Evolutionary conservation across 208 protist species (phyloP).

Genomic region (Tritrichomonas foetus): DNA sequence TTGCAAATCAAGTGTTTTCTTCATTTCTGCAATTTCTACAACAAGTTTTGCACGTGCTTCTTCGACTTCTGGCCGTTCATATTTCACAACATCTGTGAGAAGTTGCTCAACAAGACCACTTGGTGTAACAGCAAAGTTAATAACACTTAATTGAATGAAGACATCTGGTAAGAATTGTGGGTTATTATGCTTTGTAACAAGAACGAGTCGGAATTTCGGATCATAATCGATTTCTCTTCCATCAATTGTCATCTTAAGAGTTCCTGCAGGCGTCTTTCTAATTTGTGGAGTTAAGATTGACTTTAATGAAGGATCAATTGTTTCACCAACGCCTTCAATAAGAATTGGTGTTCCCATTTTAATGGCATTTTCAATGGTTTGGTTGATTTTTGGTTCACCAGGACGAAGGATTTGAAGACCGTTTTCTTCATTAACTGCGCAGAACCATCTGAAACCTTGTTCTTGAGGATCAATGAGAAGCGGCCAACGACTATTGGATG

Average conservation of each 20-base stretch:
- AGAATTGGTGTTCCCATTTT: slow-evolving; percentile 77
- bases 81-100: slow-evolving; percentile 59
- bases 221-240: slow-evolving; percentile 69
- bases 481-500: slow-evolving; percentile 49
- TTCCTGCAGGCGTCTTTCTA: slow-evolving; percentile 47
- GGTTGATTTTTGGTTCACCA: slow-evolving; percentile 73
- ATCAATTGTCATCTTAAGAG: slow-evolving; percentile 61
- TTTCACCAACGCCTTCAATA: slow-evolving; percentile 83
- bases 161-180: slow-evolving; percentile 68
- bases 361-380: slow-evolving; percentile 78
- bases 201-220: slow-evolving; percentile 63
- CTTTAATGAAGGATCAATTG: slow-evolving; percentile 79
- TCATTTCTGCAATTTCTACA: slow-evolving; percentile 79
- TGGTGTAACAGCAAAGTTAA: slow-evolving; percentile 72
- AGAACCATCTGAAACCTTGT: slow-evolving; percentile 59
- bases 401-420: slow-evolving; percentile 15
- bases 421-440: slow-evolving; percentile 42
- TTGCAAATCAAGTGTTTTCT: slow-evolving; percentile 79
- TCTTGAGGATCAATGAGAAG: slow-evolving; percentile 62
- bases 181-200: slow-evolving; percentile 70
- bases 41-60: slow-evolving; percentile 72
- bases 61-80: slow-evolving; percentile 64
- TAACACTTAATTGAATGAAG: slow-evolving; percentile 67
- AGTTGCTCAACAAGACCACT: slow-evolving; percentile 66
- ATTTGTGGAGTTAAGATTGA: slow-evolving; percentile 60